A percentile compares a stretch with the other conserved stretches of the same genome.
Conservation (phyloP, 2,329 filamentous ascomycete species). For the Cladobotryum mycophilum region DNA sequence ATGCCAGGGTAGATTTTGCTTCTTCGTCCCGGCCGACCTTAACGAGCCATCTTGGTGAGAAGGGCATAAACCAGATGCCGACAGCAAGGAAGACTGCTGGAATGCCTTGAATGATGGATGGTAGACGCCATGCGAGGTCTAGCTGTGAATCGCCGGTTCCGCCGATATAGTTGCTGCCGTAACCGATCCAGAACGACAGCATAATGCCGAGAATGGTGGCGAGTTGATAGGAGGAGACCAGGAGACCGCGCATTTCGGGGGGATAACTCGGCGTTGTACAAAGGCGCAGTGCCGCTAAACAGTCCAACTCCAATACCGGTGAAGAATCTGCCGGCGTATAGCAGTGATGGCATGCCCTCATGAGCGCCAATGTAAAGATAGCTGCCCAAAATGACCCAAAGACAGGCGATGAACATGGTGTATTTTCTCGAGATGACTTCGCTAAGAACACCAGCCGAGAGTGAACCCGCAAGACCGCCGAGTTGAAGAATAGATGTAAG, state of each 20-base stretch:
- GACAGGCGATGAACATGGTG: slow-evolving; percentile 44
- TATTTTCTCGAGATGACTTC: slow-evolving; percentile 46
- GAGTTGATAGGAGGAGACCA: slow-evolving; percentile 60
- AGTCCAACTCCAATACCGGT: slow-evolving; percentile 44
- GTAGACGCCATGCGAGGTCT: slow-evolving; percentile 38
- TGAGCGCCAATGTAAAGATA: slow-evolving; percentile 40
- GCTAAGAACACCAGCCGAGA: slow-evolving; percentile 41
- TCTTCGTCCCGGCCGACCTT: slow-evolving; percentile 66
- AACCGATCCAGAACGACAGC: slow-evolving; percentile 43
- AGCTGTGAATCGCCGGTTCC: slow-evolving; percentile 37
- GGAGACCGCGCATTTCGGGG: slow-evolving; percentile 59
- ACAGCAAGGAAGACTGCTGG: slow-evolving; percentile 49
- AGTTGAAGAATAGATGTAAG: slow-evolving; percentile 46
- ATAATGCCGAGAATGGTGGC: slow-evolving; percentile 53
- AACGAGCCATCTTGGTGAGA: slow-evolving; percentile 69
- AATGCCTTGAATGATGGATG: slow-evolving; percentile 39
- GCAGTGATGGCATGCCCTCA: slow-evolving; percentile 30
- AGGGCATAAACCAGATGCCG: slow-evolving; percentile 75
- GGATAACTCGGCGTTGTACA: slow-evolving; percentile 50
- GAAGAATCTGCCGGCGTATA: slow-evolving; percentile 44
- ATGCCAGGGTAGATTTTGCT: slow-evolving; percentile 50
- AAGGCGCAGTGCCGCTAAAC: slow-evolving; percentile 38
- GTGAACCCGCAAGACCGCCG: slow-evolving; percentile 42
- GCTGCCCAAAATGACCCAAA: slow-evolving; percentile 39
- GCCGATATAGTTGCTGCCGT: slow-evolving; percentile 41